Evolutionary conservation across 225 moss, liverwort and hornwort genomes (phyloP), one percentile per base, ranked within the genome.

Genomic region (Antitrichia curtipendula): DNA sequence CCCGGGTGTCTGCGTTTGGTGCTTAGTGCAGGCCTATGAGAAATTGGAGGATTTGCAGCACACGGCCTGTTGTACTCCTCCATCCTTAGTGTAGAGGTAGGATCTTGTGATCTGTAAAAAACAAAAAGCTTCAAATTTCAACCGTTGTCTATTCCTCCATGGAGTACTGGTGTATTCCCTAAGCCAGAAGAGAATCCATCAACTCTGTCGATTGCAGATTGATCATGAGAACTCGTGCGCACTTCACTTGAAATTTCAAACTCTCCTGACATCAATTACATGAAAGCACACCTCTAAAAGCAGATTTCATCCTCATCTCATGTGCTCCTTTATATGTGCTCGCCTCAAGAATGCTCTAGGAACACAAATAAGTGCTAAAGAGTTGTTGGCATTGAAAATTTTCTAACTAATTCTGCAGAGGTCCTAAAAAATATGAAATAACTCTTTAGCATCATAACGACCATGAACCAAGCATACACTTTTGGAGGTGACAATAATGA

Each of bases 41-140:
- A 82, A 95, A 86, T 63, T 76, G 93, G 57, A 95, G 82, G 32
- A 86, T 89, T 79, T 97, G 92, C 72, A 96, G 76, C 72, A 92
- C 94, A 73, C 94, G 91, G 24, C 92, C 91, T 80, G 87, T 91
- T 56, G 94, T 94, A 73, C 94, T 90, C 40, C 95, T 95, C 96
- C 96, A 96, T 83, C 94, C 94, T 78, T 92, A 93, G 91, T 96
- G 93, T 13, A 96, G 84, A 56, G 7, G 38, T 77, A 77, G 54
- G 54, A 38, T 56, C 56, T 56, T 56, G 16, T 78, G 27, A 12
- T 56, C 38, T 78, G 18, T 10, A 40, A 57, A 14, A 25, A 27
- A 1, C 38, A 40, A 57, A 10, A 11, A 57, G 57, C 17, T 78
- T 57, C 38, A 56, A 78, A 57, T 57, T 78, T 78, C 25, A n/a